These are phyloP conservation scores for Cairneyella variabilis DNA, from an alignment of 495 filamentous ascomycete genomes.

Conservation along the genomic window DNA sequence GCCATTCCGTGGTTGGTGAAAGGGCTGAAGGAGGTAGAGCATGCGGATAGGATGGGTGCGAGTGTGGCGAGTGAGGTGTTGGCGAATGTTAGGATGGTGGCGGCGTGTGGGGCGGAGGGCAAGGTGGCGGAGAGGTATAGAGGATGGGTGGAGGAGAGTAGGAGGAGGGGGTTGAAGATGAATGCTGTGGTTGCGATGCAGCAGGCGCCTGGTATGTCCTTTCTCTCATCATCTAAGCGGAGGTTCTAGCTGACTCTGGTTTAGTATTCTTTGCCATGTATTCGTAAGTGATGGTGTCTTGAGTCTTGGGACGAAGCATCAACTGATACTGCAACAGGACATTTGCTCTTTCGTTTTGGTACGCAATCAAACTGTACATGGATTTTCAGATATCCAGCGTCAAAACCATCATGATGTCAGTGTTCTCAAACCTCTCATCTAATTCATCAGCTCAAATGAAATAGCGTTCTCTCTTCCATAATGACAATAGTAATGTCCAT, in stretches of 20 bases:
- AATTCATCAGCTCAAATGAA: not conserved
- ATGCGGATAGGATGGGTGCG: constrained; percentile 54
- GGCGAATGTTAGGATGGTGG: constrained; percentile 52
- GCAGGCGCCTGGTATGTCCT: constrained; percentile 26
- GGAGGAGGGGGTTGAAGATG: constrained; percentile 39
- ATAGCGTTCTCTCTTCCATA: constrained; percentile 49
- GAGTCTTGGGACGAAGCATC: constrained; percentile 32
- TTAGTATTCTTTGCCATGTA: constrained; percentile 15
- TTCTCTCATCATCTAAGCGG: not conserved
- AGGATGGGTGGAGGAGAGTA: constrained; percentile 52
- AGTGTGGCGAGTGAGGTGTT: constrained; percentile 56
- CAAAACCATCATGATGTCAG: constrained; percentile 39
- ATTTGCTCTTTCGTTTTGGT: constrained; percentile 44
- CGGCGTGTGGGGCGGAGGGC: constrained; percentile 58
- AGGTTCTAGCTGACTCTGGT: not conserved
- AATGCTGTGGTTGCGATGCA: constrained; percentile 29
- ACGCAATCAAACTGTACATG: constrained; percentile 37
- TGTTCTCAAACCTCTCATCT: not conserved
- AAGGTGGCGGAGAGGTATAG: constrained; percentile 50
- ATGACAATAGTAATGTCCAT: constrained; percentile 51
- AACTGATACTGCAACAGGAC: constrained; percentile 3
- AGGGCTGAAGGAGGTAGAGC: constrained; percentile 49
- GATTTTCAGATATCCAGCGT: constrained; percentile 38
- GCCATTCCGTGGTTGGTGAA: constrained; percentile 56
- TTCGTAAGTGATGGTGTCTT: constrained; percentile 1